Base-by-base conservation (phyloP, 371 early-diverging fungal species). In the Apophysomyces variabilis region DNA sequence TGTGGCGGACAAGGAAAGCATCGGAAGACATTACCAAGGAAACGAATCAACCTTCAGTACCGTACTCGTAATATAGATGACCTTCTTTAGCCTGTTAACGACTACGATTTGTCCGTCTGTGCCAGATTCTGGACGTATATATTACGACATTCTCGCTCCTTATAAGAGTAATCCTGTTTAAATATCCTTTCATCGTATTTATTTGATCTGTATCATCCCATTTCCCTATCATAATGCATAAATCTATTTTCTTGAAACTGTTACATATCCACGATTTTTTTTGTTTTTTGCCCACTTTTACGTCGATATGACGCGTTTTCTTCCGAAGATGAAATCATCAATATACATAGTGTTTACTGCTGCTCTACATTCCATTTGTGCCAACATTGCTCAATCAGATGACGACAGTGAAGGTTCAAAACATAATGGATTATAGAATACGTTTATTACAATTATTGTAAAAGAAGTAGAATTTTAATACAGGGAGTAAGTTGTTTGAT, bases 21-120 rank as follows among this genome's bases (percentile, higher is more conserved):
- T 58, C 8, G 76, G 71, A 8, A 37, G 54, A n/a, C 79, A 68
- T 8, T 78, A 75, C 21, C 13, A n/a, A 47, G 7, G 18, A 47
- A 9, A 5, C 54, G 21, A 21, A 11, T 50, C 9, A 21, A 50
- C 16, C 21, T 50, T 21, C 54, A 16, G n/a, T 50, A 50, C 32
- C 21, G 0, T n/a, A 21, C 21, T 7, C 54, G 21, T 50, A 21
- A 26, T 9, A 16, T 50, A 26, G 4, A 16, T 21, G 21, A 50
- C 6, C 5, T 18, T 50, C n/a, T 13, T 13, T 13, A 47, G 32
- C 32, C n/a, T 47, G 18, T 14, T 18, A n/a, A 18, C 0, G 16
- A 47, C 47, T 4, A 47, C 54, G n/a, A 21, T 26, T 50, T 26
- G 21, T 50, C n/a, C 21, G 3, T 26, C 21, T 18, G 9, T 50